Percentiles rank a stretch among this genome's conserved stretches.
These are phyloP conservation scores for Zygoascus sp. DNA, from an alignment of 1,139 yeast species.

Conservation along the genomic window DNA sequence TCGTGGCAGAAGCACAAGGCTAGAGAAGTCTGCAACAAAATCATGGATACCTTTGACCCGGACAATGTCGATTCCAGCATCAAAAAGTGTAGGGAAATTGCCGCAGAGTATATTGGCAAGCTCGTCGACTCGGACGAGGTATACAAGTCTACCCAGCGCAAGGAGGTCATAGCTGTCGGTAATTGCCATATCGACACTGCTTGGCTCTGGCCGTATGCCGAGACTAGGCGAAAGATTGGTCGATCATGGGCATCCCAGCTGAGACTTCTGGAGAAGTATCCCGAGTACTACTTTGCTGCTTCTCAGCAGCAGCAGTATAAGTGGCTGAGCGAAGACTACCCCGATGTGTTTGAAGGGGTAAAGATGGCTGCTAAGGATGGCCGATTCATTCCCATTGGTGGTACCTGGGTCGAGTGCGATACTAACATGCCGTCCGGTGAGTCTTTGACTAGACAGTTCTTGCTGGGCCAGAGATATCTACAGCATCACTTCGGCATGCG, in stretches of 20 bases:
- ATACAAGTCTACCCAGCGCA: conserved; percentile 36
- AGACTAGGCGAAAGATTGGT: conserved; percentile 84
- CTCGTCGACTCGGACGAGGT: conserved; percentile 63
- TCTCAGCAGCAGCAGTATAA: conserved; percentile 95
- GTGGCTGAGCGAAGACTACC: conserved; percentile 85
- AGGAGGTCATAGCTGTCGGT: conserved; percentile 72
- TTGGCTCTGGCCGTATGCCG: conserved; percentile 98
- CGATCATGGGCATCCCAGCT: conserved; percentile 95
- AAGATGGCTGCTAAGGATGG: conserved; percentile 60
- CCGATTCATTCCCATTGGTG: conserved; percentile 87
- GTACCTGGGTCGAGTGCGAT: conserved; percentile 97
- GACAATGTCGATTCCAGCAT: conserved; percentile 46
- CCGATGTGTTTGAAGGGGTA: conserved; percentile 62
- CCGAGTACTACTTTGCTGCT: conserved; percentile 91
- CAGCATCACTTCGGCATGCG: conserved; percentile 71
- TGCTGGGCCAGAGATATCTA: conserved; percentile 85
- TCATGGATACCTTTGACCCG: conserved; percentile 76
- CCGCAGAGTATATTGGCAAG: conserved; percentile 59
- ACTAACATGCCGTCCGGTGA: conserved; percentile 94
- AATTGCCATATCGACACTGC: conserved; percentile 98
- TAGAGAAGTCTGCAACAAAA: conserved; percentile 65
- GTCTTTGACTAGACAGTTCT: conserved; percentile 79
- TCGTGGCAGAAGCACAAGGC: conserved; percentile 85
- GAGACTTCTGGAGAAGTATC: conserved; percentile 76
- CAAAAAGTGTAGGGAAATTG: conserved; percentile 59